Percentiles rank a stretch among this genome's conserved stretches.
Conservation (phyloP, 2,329 filamentous ascomycete species). For the Cryoendolithus antarcticus region DNA sequence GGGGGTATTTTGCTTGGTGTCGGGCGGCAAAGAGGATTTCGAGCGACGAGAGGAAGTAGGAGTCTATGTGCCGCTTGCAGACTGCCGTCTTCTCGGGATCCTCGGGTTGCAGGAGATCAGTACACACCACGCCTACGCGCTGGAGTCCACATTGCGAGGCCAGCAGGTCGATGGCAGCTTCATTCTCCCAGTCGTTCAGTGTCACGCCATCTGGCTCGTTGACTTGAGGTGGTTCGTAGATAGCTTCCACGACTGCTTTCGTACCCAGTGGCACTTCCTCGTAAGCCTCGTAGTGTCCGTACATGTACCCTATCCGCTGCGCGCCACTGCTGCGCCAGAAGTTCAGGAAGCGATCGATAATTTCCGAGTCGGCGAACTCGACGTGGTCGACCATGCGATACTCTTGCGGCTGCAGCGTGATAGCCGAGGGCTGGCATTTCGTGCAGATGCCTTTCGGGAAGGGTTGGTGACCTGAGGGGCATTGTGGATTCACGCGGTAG, state of each 20-base stretch:
- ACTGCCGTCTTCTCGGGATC: conserved; percentile 71
- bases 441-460: conserved; percentile 97
- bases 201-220: conserved; percentile 83
- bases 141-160: conserved; percentile 75
- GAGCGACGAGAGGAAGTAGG: conserved; percentile 83
- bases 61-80: conserved; percentile 92
- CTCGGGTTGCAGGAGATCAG: conserved; percentile 62
- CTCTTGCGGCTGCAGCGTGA: conserved; percentile 82
- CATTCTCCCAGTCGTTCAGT: conserved; percentile 71
- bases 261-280: conserved; percentile 83
- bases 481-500: conserved; percentile 77
- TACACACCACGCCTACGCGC: conserved; percentile 86
- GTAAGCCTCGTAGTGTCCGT: conserved; percentile 84
- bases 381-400: conserved; percentile 98
- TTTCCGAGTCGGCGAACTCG: conserved; percentile 73
- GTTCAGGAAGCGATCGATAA: conserved; percentile 83
- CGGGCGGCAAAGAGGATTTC: conserved; percentile 84
- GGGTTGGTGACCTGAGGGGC: conserved; percentile 80
- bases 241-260: conserved; percentile 91
- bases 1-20: conserved; percentile 77
- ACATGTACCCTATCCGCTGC: conserved; percentile 81
- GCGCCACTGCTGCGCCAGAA: conserved; percentile 78
- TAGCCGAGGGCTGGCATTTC: conserved; percentile 95
- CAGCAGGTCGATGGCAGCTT: conserved; percentile 67
- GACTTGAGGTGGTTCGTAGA: conserved; percentile 89